Percentiles rank a stretch among this genome's conserved stretches.
These are phyloP conservation scores for Stemphylium lycopersici DNA, from an alignment of 2,329 filamentous ascomycete species.

Conservation along the genomic window DNA sequence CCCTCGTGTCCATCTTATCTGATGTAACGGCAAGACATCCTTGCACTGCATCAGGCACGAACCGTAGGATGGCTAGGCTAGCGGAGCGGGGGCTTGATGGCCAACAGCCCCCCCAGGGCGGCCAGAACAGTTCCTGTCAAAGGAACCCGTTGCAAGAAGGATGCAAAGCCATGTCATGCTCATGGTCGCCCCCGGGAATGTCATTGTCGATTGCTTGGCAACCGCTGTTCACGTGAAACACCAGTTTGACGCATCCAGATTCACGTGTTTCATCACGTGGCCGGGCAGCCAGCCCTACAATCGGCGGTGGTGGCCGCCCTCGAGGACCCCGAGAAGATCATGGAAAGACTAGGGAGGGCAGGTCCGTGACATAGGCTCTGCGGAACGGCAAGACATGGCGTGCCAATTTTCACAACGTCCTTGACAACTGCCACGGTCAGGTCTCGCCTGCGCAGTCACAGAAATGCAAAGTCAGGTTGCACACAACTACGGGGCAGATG, in stretches of 20 bases:
- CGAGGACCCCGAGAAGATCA: neutral
- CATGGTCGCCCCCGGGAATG: too few relatives aligned
- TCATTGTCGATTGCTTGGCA: too few relatives aligned
- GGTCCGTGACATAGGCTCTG: neutral
- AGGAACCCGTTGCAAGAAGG: too few relatives aligned
- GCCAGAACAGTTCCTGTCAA: too few relatives aligned
- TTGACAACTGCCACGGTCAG: neutral
- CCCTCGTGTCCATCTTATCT: neutral
- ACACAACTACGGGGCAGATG: too few relatives aligned
- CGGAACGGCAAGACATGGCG: neutral
- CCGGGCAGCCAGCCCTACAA: neutral
- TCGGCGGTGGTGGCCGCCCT: neutral
- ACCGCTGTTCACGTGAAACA: too few relatives aligned
- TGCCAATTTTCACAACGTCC: neutral
- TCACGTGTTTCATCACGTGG: neutral
- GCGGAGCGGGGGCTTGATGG: neutral
- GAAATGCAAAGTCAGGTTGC: too few relatives aligned
- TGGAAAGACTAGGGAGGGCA: neutral
- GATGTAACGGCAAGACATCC: slow-evolving; percentile 1
- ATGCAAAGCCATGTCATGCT: too few relatives aligned
- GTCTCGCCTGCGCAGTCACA: too few relatives aligned
- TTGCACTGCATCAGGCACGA: neutral
- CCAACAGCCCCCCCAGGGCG: too few relatives aligned
- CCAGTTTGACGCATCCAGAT: too few relatives aligned
- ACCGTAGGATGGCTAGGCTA: neutral